Percentiles rank a stretch among this genome's conserved stretches.
These are phyloP conservation scores for Globisporangium uncinulatum DNA, from an alignment of 352 stramenopile species.

Conservation along the genomic window DNA sequence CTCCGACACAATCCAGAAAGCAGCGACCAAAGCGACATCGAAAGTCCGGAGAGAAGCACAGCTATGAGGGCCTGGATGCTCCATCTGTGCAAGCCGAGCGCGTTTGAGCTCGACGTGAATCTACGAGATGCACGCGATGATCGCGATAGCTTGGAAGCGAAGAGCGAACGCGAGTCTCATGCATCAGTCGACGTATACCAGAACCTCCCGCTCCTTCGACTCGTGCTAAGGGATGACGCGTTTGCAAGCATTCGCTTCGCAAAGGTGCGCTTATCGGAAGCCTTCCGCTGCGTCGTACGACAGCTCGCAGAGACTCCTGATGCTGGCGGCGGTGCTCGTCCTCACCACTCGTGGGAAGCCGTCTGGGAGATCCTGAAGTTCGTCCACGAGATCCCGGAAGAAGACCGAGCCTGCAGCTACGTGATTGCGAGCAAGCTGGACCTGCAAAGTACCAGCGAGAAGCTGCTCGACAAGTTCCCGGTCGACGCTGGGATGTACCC, in stretches of 20 bases:
- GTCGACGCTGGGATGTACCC: conserved; percentile 2
- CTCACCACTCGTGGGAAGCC: not conserved
- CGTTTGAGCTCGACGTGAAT: conserved; percentile 2
- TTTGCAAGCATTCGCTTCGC: conserved; percentile 7
- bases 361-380: conserved; percentile 15
- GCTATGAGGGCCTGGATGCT: not conserved
- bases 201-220: not conserved
- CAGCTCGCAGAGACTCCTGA: not conserved
- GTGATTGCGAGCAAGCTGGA: conserved; percentile 9
- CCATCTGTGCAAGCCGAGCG: not conserved
- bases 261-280: conserved; percentile 1
- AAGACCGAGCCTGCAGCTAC: conserved; percentile 22
- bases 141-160: too few relatives aligned
- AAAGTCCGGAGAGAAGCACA: not conserved
- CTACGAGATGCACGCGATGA: not conserved
- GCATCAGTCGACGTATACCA: not conserved
- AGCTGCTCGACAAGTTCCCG: conserved; percentile 4
- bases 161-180: not conserved
- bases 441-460: not conserved
- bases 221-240: not conserved
- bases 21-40: not conserved
- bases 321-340: too few relatives aligned
- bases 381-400: conserved; percentile 11
- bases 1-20: too few relatives aligned
- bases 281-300: not conserved